Percentiles rank a stretch among this genome's conserved stretches.
Conservation (phyloP, 768 basidiomycete species). For the Nidula microcarpa region DNA sequence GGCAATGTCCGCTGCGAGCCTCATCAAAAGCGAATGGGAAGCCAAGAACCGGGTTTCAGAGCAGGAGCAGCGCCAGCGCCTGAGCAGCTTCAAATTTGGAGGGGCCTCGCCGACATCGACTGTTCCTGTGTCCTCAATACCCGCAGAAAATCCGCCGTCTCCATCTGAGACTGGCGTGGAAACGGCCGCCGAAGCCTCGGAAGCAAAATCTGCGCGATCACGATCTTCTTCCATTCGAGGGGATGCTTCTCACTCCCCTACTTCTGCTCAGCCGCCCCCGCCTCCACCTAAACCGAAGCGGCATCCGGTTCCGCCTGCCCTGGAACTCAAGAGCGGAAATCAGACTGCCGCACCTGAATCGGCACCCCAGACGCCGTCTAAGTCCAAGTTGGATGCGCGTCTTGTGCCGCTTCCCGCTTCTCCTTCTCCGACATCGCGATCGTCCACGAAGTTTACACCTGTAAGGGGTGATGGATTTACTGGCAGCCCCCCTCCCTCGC, state of each 20-base stretch:
- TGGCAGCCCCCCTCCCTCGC: not conserved
- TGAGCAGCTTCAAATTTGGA: constrained; percentile 33
- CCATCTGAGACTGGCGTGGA: not conserved
- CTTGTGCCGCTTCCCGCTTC: constrained; percentile 9
- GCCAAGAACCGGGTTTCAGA: constrained; percentile 27
- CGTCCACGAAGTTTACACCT: too few relatives aligned
- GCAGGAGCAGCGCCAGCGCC: constrained; percentile 17
- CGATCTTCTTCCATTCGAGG: not conserved
- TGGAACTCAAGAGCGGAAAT: not conserved
- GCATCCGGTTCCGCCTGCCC: not conserved
- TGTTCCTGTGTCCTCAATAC: not conserved
- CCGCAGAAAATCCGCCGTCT: not conserved
- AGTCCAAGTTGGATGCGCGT: not conserved
- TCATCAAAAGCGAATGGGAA: constrained; percentile 54
- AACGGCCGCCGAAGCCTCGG: not conserved
- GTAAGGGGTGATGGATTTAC: too few relatives aligned
- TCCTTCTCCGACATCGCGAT: constrained; percentile 3
- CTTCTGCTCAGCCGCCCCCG: not conserved
- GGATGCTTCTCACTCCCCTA: too few relatives aligned
- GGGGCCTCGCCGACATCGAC: constrained; percentile 12
- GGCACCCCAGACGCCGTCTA: constrained; percentile 1
- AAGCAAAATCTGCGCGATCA: not conserved
- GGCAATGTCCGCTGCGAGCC: constrained; percentile 42
- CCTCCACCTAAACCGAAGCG: not conserved
- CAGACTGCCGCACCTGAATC: not conserved